Evolutionary conservation across 352 stramenopile genomes (phyloP).

Genomic region (Pythium aphanidermatum): DNA sequence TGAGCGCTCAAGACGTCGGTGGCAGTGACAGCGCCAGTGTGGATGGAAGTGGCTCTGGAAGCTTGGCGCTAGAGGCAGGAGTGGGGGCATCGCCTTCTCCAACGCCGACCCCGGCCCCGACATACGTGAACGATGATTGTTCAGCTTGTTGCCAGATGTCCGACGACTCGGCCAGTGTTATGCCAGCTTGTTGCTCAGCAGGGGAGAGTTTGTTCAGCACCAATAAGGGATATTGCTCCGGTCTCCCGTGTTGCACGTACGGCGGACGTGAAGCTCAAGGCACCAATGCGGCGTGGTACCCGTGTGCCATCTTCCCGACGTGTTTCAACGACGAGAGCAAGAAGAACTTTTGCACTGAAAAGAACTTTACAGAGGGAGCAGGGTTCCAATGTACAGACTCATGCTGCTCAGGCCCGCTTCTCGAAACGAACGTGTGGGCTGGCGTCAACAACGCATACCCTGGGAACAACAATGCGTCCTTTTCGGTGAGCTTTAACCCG

Average conservation of each 20-base stretch:
- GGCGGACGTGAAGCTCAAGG: conserved; percentile 42
- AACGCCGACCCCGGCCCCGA: conserved; percentile 9
- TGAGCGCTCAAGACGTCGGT: no score
- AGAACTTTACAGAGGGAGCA: conserved; percentile 45
- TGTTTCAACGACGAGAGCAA: conserved; percentile 67
- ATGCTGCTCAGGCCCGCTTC: conserved; percentile 60
- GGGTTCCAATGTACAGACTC: conserved; percentile 63
- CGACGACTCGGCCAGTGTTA: conserved; percentile 21
- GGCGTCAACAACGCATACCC: conserved; percentile 47
- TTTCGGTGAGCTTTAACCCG: conserved; percentile 66
- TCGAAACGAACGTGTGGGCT: conserved; percentile 72
- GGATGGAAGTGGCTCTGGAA: no score
- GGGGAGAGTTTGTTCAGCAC: conserved; percentile 41
- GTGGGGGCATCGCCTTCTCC: no score
- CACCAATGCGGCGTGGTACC: conserved; percentile 72
- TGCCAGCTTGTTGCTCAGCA: conserved; percentile 50
- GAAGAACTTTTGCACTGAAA: conserved; percentile 50
- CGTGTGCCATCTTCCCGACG: conserved; percentile 71
- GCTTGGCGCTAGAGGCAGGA: no score
- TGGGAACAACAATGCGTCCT: conserved; percentile 68
- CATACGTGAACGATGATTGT: conserved; percentile 41
- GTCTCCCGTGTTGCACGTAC: conserved; percentile 73
- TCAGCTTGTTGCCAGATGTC: conserved; percentile 44
- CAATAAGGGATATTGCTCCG: conserved; percentile 58
- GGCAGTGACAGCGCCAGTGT: no score